Percentiles rank a stretch among this genome's conserved stretches.
Conservation (phyloP, 139 green algal genomes). For the Pleodorina starrii region DNA sequence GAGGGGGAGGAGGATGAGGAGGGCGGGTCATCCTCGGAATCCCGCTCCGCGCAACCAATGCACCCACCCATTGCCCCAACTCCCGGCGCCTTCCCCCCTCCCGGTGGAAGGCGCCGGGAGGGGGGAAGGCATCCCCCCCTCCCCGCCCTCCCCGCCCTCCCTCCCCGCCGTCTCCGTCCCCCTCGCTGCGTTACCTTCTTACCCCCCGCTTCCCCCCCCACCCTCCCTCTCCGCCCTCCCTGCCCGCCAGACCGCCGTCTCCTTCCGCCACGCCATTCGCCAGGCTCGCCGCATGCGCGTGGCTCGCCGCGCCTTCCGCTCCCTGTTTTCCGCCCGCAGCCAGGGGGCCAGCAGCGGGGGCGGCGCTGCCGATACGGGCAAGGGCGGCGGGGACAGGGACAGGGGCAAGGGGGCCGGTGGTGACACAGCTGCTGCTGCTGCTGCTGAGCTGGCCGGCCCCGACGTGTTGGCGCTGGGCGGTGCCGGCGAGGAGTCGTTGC, state of each 20-base stretch:
- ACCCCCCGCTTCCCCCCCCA: not conserved
- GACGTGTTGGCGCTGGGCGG: not conserved
- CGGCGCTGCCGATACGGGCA: not conserved
- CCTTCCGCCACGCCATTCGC: conserved; percentile 30
- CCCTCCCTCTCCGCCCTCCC: not conserved
- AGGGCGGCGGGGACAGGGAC: not conserved
- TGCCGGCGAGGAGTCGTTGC: not conserved
- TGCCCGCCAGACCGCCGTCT: conserved; percentile 16
- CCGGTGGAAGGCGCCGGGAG: too few species aligned
- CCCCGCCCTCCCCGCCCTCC: too few species aligned
- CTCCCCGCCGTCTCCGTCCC: too few species aligned
- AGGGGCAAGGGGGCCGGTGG: not conserved
- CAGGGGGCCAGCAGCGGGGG: not conserved
- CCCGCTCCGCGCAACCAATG: too few species aligned
- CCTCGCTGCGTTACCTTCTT: too few species aligned
- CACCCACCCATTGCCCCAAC: too few species aligned
- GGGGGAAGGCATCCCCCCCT: too few species aligned
- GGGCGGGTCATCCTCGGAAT: too few species aligned
- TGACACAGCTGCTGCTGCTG: not conserved
- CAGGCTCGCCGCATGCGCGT: not conserved
- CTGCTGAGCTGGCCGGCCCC: not conserved
- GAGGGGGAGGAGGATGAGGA: too few species aligned
- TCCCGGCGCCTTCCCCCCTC: too few species aligned
- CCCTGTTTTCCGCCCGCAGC: not conserved
- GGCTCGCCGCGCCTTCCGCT: not conserved